Conservation (phyloP, 1,284 basidiomycete genomes). For the Fistulinella cinereoalba region DNA sequence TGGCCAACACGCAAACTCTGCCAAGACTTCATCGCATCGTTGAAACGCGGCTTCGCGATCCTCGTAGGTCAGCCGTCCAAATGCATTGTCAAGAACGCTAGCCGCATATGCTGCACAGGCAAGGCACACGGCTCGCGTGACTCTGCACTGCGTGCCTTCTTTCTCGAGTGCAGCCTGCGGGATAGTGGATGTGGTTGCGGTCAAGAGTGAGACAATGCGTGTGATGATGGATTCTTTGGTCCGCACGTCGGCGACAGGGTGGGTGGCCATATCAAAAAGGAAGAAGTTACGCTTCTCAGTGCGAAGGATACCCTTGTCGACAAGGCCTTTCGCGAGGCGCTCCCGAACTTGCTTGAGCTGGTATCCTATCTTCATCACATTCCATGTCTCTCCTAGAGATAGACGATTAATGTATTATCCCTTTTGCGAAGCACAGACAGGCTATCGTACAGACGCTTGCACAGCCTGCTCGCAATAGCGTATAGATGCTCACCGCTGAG, state of each 20-base stretch:
- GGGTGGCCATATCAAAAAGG: constrained; percentile 98
- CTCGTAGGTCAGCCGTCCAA: constrained; percentile 84
- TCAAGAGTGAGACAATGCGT: constrained; percentile 76
- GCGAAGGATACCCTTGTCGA: constrained; percentile 95
- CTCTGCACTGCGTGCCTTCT: constrained; percentile 77
- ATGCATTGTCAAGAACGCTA: constrained; percentile 92
- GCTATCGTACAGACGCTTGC: neutral
- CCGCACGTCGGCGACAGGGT: constrained; percentile 89
- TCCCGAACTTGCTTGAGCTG: constrained; percentile 97
- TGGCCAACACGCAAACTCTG: constrained; percentile 88
- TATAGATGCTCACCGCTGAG: constrained; percentile 64
- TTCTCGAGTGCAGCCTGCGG: constrained; percentile 70
- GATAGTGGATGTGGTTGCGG: constrained; percentile 80
- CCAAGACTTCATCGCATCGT: constrained; percentile 87
- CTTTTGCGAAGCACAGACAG: neutral
- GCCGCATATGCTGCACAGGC: constrained; percentile 90
- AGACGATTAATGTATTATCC: constrained; percentile 1
- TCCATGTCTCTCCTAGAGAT: constrained; percentile 91
- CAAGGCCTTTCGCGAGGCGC: constrained; percentile 93
- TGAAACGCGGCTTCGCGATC: constrained; percentile 88
- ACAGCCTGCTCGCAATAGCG: neutral
- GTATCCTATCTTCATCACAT: constrained; percentile 97
- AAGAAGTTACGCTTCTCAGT: constrained; percentile 97
- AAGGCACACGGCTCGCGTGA: constrained; percentile 77
- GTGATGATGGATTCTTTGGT: constrained; percentile 83